Evolutionary conservation across 2,329 filamentous ascomycete species (phyloP), one percentile per base, ranked within the genome.

Genomic region (Magnaporthales sp.): DNA sequence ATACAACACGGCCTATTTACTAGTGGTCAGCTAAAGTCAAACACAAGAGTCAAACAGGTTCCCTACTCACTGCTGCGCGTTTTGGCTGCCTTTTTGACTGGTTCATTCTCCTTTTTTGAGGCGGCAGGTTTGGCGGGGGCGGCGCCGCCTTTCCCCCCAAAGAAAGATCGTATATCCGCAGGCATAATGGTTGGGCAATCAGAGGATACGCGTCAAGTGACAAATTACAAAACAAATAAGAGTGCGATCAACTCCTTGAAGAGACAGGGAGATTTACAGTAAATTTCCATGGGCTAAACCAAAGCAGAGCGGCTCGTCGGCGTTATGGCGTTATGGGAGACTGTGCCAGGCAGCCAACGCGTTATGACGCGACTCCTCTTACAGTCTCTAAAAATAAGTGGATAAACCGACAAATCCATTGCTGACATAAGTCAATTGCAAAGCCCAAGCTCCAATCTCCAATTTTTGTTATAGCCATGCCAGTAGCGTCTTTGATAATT

Each of bases 101-200:
- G 71, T 64, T 79, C 78, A 67, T 81, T 80, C 56, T 75, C 75
- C 73, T 83, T 81, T 74, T 81, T 83, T 2, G 78, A 71, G 11
- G 77, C 72, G 19, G 54, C 9, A 46, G 81, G 78, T 71, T 84
- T 82, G 63, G 82, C 78, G 19, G 84, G 79, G 61, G 83, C 79
- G 71, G 84, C 81, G 70, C 85, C 83, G 65, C 87, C 86, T 77
- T 93, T 93, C 68, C 90, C 87, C 66, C 90, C 88, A 80, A 98
- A 97, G 79, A 97, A 98, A 72, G 84, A 92, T 74, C 93, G 86
- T 74, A 97, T 98, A 78, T 98, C 65, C 60, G 65, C 94, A 69
- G 93, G 87, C 93, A 97, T 96, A 22, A n/a, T 4, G 6, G 22
- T 31, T 29, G n/a, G 15, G 58, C 15, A 6, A n/a, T 29, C 13